Conservation (phyloP, 441 rosid genomes). For the Eutrema salsugineum region DNA sequence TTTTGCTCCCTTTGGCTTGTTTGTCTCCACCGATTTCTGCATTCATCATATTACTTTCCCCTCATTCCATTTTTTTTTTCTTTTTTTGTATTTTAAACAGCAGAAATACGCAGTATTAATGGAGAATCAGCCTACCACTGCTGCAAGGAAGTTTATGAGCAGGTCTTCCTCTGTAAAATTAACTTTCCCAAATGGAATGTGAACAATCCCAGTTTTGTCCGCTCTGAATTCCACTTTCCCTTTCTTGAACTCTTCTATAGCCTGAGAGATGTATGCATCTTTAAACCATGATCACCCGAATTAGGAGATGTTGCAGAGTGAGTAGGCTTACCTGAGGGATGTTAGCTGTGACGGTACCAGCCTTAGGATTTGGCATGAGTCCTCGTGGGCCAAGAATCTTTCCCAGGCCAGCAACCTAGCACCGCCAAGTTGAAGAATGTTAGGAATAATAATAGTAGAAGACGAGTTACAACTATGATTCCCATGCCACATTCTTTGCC, state of each 20-base stretch:
- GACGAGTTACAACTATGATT: neutral
- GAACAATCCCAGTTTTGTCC: conserved; percentile 98
- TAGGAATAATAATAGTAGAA: neutral
- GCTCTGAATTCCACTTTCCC: conserved; percentile 96
- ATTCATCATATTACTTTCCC: conserved; percentile 1
- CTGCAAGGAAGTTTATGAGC: conserved; percentile 70
- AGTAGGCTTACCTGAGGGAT: conserved; percentile 69
- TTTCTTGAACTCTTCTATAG: conserved; percentile 91
- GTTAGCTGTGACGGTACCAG: conserved; percentile 89
- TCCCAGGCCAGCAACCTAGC: conserved; percentile 93
- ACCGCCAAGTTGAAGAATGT: conserved; percentile 19
- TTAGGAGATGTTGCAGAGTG: neutral
- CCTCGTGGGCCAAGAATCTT: conserved; percentile 99
- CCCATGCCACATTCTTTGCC: neutral
- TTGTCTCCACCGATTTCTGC: conserved; percentile 93
- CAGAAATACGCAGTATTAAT: neutral
- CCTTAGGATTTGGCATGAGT: conserved; percentile 99
- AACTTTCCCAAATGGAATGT: conserved; percentile 85
- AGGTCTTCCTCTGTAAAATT: conserved; percentile 85
- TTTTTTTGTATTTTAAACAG: neutral
- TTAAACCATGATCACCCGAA: neutral
- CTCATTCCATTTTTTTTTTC: neutral
- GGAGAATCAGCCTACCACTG: conserved; percentile 52
- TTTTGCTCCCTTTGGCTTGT: conserved; percentile 96
- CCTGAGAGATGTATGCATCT: conserved; percentile 46